These are phyloP conservation scores for Lenzites betulinus DNA, from an alignment of 768 basidiomycete genomes.

Conservation along the genomic window DNA sequence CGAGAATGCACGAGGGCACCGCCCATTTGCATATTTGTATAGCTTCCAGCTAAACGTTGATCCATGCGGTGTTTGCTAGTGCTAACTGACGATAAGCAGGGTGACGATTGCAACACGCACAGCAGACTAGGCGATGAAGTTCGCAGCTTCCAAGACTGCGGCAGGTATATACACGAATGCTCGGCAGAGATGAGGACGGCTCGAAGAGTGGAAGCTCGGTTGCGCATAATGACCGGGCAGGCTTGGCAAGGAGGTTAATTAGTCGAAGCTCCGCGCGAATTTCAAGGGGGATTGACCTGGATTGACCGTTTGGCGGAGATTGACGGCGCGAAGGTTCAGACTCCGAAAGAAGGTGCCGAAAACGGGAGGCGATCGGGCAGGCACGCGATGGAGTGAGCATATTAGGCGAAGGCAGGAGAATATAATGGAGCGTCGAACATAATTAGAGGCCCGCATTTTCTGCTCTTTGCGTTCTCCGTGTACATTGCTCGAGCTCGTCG, in stretches of 20 bases:
- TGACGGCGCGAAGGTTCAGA: not conserved
- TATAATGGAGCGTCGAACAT: not conserved
- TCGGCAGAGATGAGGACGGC: too few relatives aligned
- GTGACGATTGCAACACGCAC: too few relatives aligned
- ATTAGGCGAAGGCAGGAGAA: not conserved
- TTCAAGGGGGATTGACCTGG: not conserved
- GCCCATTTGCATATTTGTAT: not conserved
- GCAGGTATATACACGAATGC: too few relatives aligned
- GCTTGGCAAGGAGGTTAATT: conserved; percentile 4
- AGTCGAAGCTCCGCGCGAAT: conserved; percentile 1
- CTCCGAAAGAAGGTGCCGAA: not conserved
- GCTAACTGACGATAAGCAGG: not conserved
- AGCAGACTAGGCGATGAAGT: too few relatives aligned
- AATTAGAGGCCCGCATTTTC: not conserved
- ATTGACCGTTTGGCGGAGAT: too few relatives aligned
- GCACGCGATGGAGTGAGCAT: not conserved
- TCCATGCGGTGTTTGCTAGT: not conserved
- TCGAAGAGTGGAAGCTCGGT: not conserved
- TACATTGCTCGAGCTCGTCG: not conserved
- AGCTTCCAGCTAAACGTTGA: not conserved
- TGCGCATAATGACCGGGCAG: not conserved
- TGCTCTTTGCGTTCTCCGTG: not conserved
- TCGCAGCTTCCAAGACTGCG: too few relatives aligned
- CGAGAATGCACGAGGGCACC: conserved; percentile 4
- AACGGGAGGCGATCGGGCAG: conserved; percentile 4